Evolutionary conservation across 2,329 filamentous ascomycete genomes (phyloP).

Genomic region (Trichoderma hamatum): DNA sequence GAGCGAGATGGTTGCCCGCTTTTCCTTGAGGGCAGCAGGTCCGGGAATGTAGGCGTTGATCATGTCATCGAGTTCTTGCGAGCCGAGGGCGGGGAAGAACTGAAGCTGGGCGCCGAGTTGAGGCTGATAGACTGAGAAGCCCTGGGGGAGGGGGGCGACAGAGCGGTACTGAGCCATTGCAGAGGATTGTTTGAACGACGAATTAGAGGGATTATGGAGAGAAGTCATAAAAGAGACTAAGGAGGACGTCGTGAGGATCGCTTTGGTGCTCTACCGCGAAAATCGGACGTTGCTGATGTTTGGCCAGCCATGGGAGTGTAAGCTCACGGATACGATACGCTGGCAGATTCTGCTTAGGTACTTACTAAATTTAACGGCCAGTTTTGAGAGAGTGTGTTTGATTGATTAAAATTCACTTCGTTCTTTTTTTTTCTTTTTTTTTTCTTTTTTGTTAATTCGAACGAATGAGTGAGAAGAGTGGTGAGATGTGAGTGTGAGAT

Average conservation of each 20-base stretch:
- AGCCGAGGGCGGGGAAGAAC: conserved; percentile 67
- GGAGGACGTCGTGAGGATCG: conserved; percentile 9
- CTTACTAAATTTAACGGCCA: conserved; percentile 22
- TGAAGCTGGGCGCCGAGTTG: conserved; percentile 60
- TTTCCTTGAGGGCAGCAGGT: conserved; percentile 57
- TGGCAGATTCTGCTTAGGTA: not conserved
- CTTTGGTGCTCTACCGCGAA: not conserved
- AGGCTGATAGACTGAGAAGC: conserved; percentile 64
- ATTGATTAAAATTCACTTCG: not conserved
- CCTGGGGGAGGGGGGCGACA: conserved; percentile 42
- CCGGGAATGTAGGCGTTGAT: conserved; percentile 62
- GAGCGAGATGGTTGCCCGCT: conserved; percentile 60
- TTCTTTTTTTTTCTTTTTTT: conserved; percentile 6
- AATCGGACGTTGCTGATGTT: conserved; percentile 1
- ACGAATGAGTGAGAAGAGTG: conserved; percentile 7
- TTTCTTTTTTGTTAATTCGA: not conserved
- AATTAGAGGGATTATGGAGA: not conserved
- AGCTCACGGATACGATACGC: conserved; percentile 16
- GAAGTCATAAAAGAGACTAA: not conserved
- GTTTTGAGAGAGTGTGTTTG: not conserved
- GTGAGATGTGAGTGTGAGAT: not conserved
- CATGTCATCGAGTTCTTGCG: conserved; percentile 62
- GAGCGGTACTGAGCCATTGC: conserved; percentile 36
- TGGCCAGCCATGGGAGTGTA: conserved; percentile 26
- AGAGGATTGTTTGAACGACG: not conserved